Base-by-base conservation (phyloP, 2,329 filamentous ascomycete species). In the Aspergillus quadricinctus region DNA sequence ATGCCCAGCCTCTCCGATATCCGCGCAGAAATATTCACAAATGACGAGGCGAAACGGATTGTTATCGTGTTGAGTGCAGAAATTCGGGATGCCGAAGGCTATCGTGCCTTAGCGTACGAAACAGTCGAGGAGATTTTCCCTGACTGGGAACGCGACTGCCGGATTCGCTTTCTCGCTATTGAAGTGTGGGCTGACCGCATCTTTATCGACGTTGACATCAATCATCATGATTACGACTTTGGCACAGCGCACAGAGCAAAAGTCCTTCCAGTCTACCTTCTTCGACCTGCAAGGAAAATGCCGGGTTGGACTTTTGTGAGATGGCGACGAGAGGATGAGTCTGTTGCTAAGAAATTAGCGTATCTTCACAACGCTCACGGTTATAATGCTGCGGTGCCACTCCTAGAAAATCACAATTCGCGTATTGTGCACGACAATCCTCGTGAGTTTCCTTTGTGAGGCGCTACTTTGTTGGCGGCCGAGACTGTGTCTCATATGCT, bases 121-220 rank as follows among this genome's bases (percentile, higher is more conserved):
- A 19, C 52, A 49, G 63, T 49, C 66, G 69, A 51, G 50, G 48
- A 61, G 23, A 41, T 57, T 31, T 57, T 58, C 27, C 59, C 54
- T 4, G 31, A 57, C 31, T 55, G 52, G 54, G 46, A 61, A 50
- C 35, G 17, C 27, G 50, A 61, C 31, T 25, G 28, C 21, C 53
- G 59, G 23, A 49, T 62, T 49, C 54, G 53, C 29, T 60, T 60
- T 52, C 54, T 60, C 29, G 58, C 45, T 28, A 57, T 57, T 10
- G 56, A 61, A 28, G 50, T 57, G 14, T 57, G 54, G 51, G 43
- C 46, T 19, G 54, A 57, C n/a, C 58, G 54, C 19, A 56, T 49
- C 37, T 61, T 51, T 43, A 53, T 57, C n/a, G 54, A 50, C 17
- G 51, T 61, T 35, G 56, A 58, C 45, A 53, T 60, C 35, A 55